Evolutionary conservation across 805 yeast species (phyloP).

Genomic region (Cyberlindnera nakhonratchasimensis): DNA sequence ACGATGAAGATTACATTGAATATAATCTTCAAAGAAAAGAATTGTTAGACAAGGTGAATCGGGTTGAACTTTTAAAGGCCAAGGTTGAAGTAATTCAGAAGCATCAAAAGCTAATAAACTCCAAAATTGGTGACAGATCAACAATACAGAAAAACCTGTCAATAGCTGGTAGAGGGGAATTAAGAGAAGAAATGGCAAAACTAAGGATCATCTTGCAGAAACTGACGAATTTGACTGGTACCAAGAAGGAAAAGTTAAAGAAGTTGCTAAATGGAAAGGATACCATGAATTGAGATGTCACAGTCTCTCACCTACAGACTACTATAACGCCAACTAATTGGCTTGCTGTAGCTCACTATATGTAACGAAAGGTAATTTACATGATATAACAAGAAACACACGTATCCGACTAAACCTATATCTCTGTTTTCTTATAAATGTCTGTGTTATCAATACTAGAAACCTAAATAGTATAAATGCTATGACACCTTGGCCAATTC

Average conservation of each 20-base stretch:
- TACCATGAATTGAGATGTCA: background rate
- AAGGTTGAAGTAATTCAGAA: slow-evolving; percentile 9
- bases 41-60: slow-evolving; percentile 8
- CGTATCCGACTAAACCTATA: too few relatives aligned
- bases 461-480: too few relatives aligned
- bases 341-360: too few relatives aligned
- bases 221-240: slow-evolving; percentile 19
- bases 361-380: too few relatives aligned
- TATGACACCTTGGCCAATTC: too few relatives aligned
- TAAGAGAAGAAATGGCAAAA: slow-evolving; percentile 20
- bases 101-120: slow-evolving; percentile 9
- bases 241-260: slow-evolving; percentile 9
- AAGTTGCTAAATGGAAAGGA: slow-evolving; percentile 2
- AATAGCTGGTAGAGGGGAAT: slow-evolving; percentile 13
- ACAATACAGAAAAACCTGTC: slow-evolving; percentile 19
- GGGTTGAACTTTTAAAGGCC: slow-evolving; percentile 9
- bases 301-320: too few relatives aligned
- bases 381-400: too few relatives aligned
- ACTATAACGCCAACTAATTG: too few relatives aligned
- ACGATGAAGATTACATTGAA: slow-evolving; percentile 2
- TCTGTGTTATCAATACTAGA: too few relatives aligned
- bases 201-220: slow-evolving; percentile 20
- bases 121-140: slow-evolving; percentile 22
- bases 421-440: too few relatives aligned
- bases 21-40: slow-evolving; percentile 14